Base-by-base conservation (phyloP, 2,329 filamentous ascomycete genomes). In the Pseudogymnoascus sp. region DNA sequence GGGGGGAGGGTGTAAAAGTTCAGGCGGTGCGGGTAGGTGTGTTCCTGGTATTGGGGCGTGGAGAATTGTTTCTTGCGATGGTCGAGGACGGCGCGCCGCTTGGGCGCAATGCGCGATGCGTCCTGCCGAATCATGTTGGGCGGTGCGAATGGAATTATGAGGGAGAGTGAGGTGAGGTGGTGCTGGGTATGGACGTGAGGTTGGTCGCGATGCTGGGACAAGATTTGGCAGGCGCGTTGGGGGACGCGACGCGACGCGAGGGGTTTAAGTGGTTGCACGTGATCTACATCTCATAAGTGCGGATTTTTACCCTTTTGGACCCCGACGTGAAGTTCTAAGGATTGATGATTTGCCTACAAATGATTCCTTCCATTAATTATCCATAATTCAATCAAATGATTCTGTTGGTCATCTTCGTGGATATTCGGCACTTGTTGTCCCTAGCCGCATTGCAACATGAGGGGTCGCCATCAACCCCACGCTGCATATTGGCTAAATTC, bases 1-100 rank as follows among this genome's bases (percentile, higher is more conserved):
- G 94, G 94, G 50, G 94, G 90, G 25, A 87, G 81, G 43, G 85
- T 78, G 77, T 99, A 99, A 75, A 97, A 93, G 78, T 95, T 99
- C 70, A 99, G 83, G 61, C 92, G 88, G 74, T 93, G 82, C 12
- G 87, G 85, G 72, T 97, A 99, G 43, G 88, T 81, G 61, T 87
- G 81, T 66, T 91, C 85, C 73, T 90, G 87, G 79, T 86, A 96
- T 61, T 81, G 78, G 16, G 90, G 83, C 18, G 85, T 81, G 62
- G 88, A 88, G 71, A 97, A 97, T 73, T 96, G 92, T 72, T 86
- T 88, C 76, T 91, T 95, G 70, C 90, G 89, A 71, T 89, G 78
- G 72, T 96, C 89, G 68, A 93, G 76, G 57, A 85, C 81, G 64
- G 86, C 85, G 66, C 91, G 88, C 70, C 90, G 79, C 75, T 97